phyloP scores from a whole-genome alignment of 371 early-diverging fungal genomes.

The Mucor mucedo region DNA sequence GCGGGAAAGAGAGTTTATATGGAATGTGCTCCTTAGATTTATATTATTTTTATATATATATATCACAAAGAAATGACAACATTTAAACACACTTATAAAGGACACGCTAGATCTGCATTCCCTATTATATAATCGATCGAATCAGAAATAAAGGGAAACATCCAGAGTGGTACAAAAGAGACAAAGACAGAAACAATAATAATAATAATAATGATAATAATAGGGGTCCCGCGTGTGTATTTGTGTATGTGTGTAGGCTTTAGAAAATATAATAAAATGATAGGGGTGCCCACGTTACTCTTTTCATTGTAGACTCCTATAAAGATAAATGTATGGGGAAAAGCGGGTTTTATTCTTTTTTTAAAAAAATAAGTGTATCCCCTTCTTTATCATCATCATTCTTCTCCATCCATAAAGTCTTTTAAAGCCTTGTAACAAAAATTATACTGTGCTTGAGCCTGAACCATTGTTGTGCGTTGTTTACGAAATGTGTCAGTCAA shows the following conservation, averaged over 20 bases:
- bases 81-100: not conserved
- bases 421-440: constrained; percentile 84
- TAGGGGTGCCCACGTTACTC: not conserved
- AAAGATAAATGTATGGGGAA: not conserved
- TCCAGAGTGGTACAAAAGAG: not conserved
- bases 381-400: constrained; percentile 5
- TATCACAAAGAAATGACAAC: constrained; percentile 4
- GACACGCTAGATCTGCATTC: constrained; percentile 19
- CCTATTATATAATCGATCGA: constrained; percentile 22
- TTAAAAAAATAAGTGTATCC: not conserved
- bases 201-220: not conserved
- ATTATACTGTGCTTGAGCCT: constrained; percentile 80
- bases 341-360: not conserved
- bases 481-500: constrained; percentile 76
- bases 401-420: constrained; percentile 24
- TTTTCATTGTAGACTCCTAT: no score
- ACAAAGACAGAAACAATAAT: no score
- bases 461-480: constrained; percentile 88
- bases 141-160: constrained; percentile 8
- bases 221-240: not conserved
- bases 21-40: constrained; percentile 5
- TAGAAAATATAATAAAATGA: not conserved
- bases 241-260: no score
- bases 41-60: not conserved
- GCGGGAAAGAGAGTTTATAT: not conserved